A percentile compares a stretch with the other conserved stretches of the same genome.
These are phyloP conservation scores for Begonia peltatifolia DNA, from an alignment of 306 rosid species.

Conservation along the genomic window DNA sequence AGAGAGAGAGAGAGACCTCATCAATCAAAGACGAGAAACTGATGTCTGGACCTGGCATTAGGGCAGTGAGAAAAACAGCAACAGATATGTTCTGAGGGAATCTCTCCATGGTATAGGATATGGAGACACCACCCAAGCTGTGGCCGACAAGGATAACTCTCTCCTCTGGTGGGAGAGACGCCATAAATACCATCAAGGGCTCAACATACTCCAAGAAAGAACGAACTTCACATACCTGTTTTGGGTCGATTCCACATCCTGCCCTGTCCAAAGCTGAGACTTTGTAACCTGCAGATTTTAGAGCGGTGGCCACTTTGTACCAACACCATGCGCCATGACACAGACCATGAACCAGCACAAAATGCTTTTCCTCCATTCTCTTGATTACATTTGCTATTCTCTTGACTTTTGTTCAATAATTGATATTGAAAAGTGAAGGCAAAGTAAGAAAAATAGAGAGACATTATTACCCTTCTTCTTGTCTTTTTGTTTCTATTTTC, in stretches of 20 bases:
- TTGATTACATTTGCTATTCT: neutral
- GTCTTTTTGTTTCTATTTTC: too few relatives aligned
- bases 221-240: constrained; percentile 14
- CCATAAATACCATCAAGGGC: constrained; percentile 31
- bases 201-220: constrained; percentile 23
- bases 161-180: constrained; percentile 17
- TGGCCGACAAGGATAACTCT: constrained; percentile 45
- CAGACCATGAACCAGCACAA: constrained; percentile 48
- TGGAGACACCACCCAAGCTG: constrained; percentile 31
- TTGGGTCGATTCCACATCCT: constrained; percentile 34
- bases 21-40: neutral
- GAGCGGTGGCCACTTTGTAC: constrained; percentile 24
- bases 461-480: too few relatives aligned
- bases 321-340: constrained; percentile 63
- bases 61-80: constrained; percentile 27
- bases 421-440: too few relatives aligned
- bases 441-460: too few relatives aligned
- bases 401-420: neutral
- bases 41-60: constrained; percentile 22
- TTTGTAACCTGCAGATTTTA: constrained; percentile 26
- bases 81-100: constrained; percentile 34
- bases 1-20: neutral
- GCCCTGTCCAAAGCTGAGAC: constrained; percentile 45
- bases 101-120: constrained; percentile 43
- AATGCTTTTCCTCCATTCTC: constrained; percentile 14